Conservation (phyloP, 2,329 filamentous ascomycete species). For the Botryotinia convoluta region DNA sequence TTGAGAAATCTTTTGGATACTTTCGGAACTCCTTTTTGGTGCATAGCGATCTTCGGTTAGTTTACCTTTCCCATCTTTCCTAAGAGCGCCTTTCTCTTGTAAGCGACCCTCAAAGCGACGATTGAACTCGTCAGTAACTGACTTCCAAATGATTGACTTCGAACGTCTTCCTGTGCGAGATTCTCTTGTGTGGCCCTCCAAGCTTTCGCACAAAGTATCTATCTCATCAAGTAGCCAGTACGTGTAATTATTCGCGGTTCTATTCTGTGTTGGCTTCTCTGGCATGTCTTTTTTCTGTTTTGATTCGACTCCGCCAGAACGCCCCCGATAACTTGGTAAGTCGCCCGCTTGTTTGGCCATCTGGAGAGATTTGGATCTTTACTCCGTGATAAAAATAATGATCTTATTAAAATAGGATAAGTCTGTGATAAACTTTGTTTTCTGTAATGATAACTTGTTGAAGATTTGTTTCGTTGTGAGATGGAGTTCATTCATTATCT, state of each 20-base stretch:
- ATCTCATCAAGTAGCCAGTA: not conserved
- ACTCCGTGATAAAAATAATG: not conserved
- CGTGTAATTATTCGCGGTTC: accelerated
- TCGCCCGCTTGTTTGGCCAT: not conserved
- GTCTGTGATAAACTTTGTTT: not conserved
- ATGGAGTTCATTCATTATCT: not conserved
- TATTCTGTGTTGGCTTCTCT: not conserved
- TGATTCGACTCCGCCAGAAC: not conserved
- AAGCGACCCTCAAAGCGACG: not conserved
- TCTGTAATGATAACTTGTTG: not conserved
- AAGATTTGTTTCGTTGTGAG: not conserved
- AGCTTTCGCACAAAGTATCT: not conserved
- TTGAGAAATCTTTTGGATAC: not conserved
- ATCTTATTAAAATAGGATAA: no score
- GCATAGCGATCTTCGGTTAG: not conserved
- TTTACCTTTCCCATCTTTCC: not conserved
- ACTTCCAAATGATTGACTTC: not conserved
- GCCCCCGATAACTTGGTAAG: not conserved
- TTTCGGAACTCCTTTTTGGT: not conserved
- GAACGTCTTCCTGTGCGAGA: accelerated
- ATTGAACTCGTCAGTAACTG: not conserved
- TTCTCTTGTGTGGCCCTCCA: not conserved
- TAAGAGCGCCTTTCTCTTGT: not conserved
- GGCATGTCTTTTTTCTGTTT: not conserved
- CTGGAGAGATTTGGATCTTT: not conserved